Evolutionary conservation across 805 yeast species (phyloP), one percentile per base, ranked within the genome.

Genomic region (Metschnikowia amazonensis): DNA sequence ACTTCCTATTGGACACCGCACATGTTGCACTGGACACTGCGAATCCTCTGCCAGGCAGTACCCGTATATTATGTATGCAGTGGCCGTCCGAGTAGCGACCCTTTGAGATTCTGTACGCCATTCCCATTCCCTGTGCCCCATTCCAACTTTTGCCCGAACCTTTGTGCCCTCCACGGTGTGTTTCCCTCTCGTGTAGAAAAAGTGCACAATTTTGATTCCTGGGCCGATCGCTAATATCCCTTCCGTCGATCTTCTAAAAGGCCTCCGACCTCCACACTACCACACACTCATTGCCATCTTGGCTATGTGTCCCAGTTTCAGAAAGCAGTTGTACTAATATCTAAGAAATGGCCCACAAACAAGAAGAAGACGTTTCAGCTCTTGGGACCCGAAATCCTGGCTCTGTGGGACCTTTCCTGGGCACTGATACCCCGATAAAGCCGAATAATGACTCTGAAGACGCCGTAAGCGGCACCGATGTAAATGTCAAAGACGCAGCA

Each of bases 71-170:
- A 39, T 39, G 31, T 36, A 39, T 39, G 42, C 42, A 39, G 42
- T 39, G 42, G 42, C 42, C 42, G 42, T 30, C 21, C 42, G 42
- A 39, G 42, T 27, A 39, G 42, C 42, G 42, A 36, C 28, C n/a
- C 35, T 31, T 13, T 28, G 33, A 27, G 33, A 37, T 20, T 10
- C 25, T 16, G n/a, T 29, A 10, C 41, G 28, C 41, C 41, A 18
- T 37, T 29, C n/a, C 24, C 41, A 37, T 23, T 31, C 6, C 35
- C 16, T 17, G 20, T 35, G 18, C 28, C 20, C 18, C 20, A 24
- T 28, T 18, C 42, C 25, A 38, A 8, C 16, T 27, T 14, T 28
- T 8, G n/a, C 41, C 31, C 3, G 21, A 36, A 37, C 27, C 25
- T 8, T 14, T 27, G n/a, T 9, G 17, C 33, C 18, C 18, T 27